Evolutionary conservation across 2,329 filamentous ascomycete species (phyloP).

Genomic region (Zasmidium angulare): DNA sequence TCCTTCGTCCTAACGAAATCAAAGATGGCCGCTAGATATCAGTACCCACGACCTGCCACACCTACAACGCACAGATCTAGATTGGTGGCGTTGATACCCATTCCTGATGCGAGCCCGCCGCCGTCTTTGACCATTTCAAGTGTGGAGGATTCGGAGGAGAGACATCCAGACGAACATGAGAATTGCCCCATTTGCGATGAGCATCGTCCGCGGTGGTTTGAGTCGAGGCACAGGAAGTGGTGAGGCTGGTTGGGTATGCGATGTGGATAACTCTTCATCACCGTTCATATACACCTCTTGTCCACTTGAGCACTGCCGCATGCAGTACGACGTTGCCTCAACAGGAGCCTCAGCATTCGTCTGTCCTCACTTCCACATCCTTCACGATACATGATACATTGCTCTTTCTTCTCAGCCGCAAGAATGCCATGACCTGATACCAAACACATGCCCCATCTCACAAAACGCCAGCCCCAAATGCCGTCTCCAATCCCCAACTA

Average conservation of each 20-base stretch:
- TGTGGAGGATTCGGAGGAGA: constrained; percentile 11
- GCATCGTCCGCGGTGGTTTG: constrained; percentile 25
- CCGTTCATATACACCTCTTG: too few species aligned
- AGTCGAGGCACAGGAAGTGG: constrained; percentile 12
- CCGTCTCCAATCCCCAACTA: constrained; percentile 24
- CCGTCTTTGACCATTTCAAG: constrained; percentile 3
- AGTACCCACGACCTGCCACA: constrained; percentile 9
- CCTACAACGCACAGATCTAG: neutral
- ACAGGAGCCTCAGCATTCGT: neutral
- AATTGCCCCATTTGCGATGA: constrained; percentile 29
- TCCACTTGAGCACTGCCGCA: too few species aligned
- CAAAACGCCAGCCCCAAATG: neutral
- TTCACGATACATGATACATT: neutral
- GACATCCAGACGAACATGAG: constrained; percentile 24
- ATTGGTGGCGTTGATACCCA: constrained; percentile 29
- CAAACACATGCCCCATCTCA: neutral
- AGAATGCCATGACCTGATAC: neutral
- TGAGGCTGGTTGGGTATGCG: neutral
- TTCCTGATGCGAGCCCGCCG: constrained; percentile 33
- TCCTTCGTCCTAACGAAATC: constrained; percentile 30
- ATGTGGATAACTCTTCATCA: neutral
- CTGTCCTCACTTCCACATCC: neutral
- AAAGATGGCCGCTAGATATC: constrained; percentile 25
- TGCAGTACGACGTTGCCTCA: neutral
- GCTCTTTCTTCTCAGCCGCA: neutral